Evolutionary conservation across 306 rosid species (phyloP).

Genomic region (Erythrophleum fordii): DNA sequence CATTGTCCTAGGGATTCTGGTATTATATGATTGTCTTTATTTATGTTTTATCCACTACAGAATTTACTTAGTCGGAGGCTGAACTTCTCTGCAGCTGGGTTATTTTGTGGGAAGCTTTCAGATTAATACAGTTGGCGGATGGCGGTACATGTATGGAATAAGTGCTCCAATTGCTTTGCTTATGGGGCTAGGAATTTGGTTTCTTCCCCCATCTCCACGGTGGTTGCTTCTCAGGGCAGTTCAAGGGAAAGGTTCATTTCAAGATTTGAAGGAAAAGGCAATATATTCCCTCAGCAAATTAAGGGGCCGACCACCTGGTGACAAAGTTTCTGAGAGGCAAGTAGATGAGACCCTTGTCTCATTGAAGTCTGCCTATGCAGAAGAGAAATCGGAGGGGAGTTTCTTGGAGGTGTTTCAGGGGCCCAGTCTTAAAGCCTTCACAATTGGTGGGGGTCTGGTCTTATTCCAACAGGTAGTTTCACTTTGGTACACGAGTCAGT

Average conservation of each 20-base stretch:
- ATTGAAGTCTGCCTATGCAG: slow-evolving; percentile 71
- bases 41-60: slow-evolving; percentile 29
- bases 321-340: slow-evolving; percentile 77
- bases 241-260: slow-evolving; percentile 81
- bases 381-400: slow-evolving; percentile 79
- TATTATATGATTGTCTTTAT: slow-evolving; percentile 40
- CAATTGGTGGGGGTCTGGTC: slow-evolving; percentile 89
- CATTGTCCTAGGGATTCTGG: slow-evolving; percentile 97
- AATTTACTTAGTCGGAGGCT: slow-evolving; percentile 33
- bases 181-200: slow-evolving; percentile 88
- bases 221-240: slow-evolving; percentile 97
- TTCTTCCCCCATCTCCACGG: slow-evolving; percentile 89
- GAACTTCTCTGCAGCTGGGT: slow-evolving; percentile 68
- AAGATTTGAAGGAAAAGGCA: slow-evolving; percentile 81
- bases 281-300: slow-evolving; percentile 67
- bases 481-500: slow-evolving; percentile 31
- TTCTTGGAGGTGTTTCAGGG: slow-evolving; percentile 96
- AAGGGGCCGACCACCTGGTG: slow-evolving; percentile 83
- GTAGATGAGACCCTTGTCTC: slow-evolving; percentile 78
- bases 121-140: slow-evolving; percentile 78
- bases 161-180: slow-evolving; percentile 86
- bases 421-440: slow-evolving; percentile 86
- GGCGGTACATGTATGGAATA: slow-evolving; percentile 93
- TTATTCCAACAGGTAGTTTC: slow-evolving; percentile 88
- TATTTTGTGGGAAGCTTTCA: slow-evolving; percentile 91